Conservation (phyloP, 1,139 yeast species). For the Candida sp. region DNA sequence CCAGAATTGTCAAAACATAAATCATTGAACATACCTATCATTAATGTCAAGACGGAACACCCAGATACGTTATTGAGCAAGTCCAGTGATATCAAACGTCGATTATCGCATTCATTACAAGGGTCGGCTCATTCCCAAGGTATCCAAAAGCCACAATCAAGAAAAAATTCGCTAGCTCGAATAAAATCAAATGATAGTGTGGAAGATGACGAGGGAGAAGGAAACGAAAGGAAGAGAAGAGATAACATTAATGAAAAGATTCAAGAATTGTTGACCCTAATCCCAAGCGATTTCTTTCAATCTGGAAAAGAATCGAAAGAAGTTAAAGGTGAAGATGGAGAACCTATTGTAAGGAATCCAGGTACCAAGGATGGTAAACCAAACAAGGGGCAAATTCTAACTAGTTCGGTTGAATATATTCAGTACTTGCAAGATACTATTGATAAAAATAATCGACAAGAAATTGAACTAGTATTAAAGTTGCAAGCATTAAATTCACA, state of each 20-base stretch:
- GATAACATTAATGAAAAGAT: slow-evolving; percentile 90
- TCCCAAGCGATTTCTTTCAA: slow-evolving; percentile 63
- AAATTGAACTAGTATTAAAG: slow-evolving; percentile 66
- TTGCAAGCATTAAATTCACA: slow-evolving; percentile 52
- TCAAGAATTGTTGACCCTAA: slow-evolving; percentile 68
- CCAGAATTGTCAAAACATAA: slow-evolving; percentile 12
- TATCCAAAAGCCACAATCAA: slow-evolving; percentile 37
- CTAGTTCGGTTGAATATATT: slow-evolving; percentile 83
- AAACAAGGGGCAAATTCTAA: slow-evolving; percentile 85
- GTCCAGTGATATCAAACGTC: slow-evolving; percentile 38
- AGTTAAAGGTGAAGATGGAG: slow-evolving; percentile 14
- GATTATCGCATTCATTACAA: slow-evolving; percentile 37
- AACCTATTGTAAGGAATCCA: slow-evolving; percentile 43
- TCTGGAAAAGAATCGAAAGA: slow-evolving; percentile 9
- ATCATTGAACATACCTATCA: slow-evolving; percentile 23
- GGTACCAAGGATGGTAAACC: slow-evolving; percentile 90
- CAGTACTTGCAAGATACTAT: slow-evolving; percentile 69
- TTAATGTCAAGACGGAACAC: slow-evolving; percentile 24
- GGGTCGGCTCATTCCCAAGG: slow-evolving; percentile 23
- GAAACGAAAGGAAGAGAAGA: slow-evolving; percentile 64
- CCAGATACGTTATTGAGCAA: slow-evolving; percentile 25
- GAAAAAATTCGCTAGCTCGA: slow-evolving; percentile 31
- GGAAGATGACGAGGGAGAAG: slow-evolving; percentile 37
- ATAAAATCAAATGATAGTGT: slow-evolving; percentile 24
- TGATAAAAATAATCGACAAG: slow-evolving; percentile 74